Percentiles rank a stretch among this genome's conserved stretches.
These are phyloP conservation scores for Carpinus viminea DNA, from an alignment of 306 rosid species.

Conservation along the genomic window DNA sequence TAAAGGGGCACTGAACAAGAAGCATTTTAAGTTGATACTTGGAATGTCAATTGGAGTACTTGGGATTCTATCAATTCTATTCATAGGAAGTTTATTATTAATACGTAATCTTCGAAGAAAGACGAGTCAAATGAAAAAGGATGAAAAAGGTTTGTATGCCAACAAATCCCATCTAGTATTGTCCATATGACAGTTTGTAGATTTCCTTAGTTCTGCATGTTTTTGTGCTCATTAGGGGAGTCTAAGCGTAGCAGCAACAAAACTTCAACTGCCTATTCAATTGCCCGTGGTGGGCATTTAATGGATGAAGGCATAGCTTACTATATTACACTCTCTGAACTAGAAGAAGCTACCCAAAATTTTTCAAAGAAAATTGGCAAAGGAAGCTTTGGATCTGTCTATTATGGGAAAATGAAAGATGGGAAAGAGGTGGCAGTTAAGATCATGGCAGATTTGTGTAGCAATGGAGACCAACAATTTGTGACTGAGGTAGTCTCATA, in stretches of 20 bases:
- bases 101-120: constrained; percentile 46
- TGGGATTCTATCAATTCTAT: constrained; percentile 46
- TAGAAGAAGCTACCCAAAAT: constrained; percentile 76
- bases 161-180: constrained; percentile 14
- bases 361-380: constrained; percentile 77
- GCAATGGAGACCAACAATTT: constrained; percentile 83
- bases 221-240: constrained; percentile 46
- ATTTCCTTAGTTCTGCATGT: constrained; percentile 25
- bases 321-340: constrained; percentile 64
- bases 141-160: constrained; percentile 56
- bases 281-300: constrained; percentile 51
- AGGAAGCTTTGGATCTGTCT: constrained; percentile 98
- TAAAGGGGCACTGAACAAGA: constrained; percentile 41
- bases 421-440: constrained; percentile 98
- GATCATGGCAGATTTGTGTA: constrained; percentile 79
- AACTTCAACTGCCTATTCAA: constrained; percentile 63
- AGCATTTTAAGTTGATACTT: constrained; percentile 59
- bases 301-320: constrained; percentile 87
- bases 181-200: neutral
- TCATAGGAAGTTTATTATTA: constrained; percentile 57
- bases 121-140: constrained; percentile 40
- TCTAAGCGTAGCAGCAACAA: constrained; percentile 58
- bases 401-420: constrained; percentile 91
- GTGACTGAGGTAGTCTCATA: constrained; percentile 65
- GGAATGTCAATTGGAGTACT: constrained; percentile 70